A percentile compares a stretch with the other conserved stretches of the same genome.
phyloP scores from a whole-genome alignment of 805 yeast genomes.

The Komagataella pseudopastoris region DNA sequence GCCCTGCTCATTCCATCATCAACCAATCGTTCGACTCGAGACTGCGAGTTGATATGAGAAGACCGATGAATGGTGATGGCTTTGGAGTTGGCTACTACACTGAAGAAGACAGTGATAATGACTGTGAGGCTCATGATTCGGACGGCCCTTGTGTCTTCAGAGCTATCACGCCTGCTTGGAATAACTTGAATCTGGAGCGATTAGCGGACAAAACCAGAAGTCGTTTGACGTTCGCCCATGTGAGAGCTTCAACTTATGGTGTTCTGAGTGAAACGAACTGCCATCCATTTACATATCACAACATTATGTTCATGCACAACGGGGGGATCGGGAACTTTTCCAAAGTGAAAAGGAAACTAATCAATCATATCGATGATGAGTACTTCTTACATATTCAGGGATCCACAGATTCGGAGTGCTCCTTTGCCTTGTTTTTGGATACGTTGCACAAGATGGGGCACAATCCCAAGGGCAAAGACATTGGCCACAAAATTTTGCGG shows the following conservation, averaged over 20 bases:
- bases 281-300: slow-evolving; percentile 86
- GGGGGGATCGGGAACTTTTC: slow-evolving; percentile 75
- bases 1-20: slow-evolving; percentile 95
- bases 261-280: slow-evolving; percentile 91
- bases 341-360: slow-evolving; percentile 57
- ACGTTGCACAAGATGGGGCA: slow-evolving; percentile 59
- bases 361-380: slow-evolving; percentile 64
- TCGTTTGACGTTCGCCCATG: slow-evolving; percentile 82
- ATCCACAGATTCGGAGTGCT: slow-evolving; percentile 91
- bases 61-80: slow-evolving; percentile 97
- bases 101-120: slow-evolving; percentile 28
- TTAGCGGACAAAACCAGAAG: slow-evolving; percentile 83
- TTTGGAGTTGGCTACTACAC: slow-evolving; percentile 94
- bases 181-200: slow-evolving; percentile 78
- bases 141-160: slow-evolving; percentile 84
- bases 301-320: slow-evolving; percentile 93
- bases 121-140: slow-evolving; percentile 19
- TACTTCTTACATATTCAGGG: slow-evolving; percentile 80
- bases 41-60: slow-evolving; percentile 70
- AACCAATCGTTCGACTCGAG: slow-evolving; percentile 92
- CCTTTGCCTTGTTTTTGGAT: slow-evolving; percentile 80
- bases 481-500: slow-evolving; percentile 45
- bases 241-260: slow-evolving; percentile 92
- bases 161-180: slow-evolving; percentile 98
- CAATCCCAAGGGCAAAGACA: slow-evolving; percentile 23